phyloP scores from a whole-genome alignment of 306 rosid species.

The Calophaca sinica region DNA sequence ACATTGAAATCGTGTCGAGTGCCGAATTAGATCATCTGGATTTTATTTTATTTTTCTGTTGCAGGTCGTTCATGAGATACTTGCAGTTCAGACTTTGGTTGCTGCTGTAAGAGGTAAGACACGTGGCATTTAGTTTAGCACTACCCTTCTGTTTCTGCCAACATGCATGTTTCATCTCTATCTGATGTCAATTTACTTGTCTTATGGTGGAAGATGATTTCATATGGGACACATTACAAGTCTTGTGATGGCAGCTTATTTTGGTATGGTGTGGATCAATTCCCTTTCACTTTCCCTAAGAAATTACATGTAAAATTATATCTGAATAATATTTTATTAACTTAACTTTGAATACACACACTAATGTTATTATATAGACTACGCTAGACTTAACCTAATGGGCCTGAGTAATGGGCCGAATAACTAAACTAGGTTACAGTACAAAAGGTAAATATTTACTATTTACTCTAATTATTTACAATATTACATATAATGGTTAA shows the following conservation, averaged over 20 bases:
- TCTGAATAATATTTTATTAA: no score
- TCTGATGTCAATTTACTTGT: conserved; percentile 29
- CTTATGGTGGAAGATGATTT: conserved; percentile 6
- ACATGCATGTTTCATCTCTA: conserved; percentile 32
- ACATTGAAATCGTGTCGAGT: conserved; percentile 24
- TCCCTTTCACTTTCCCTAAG: no score
- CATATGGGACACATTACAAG: neutral
- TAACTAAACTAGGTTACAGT: no score
- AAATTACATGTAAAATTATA: no score
- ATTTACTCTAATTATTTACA: no score
- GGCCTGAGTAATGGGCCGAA: no score
- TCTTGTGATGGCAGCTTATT: neutral
- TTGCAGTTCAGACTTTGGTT: conserved; percentile 40
- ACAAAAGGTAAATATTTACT: no score
- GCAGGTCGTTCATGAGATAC: conserved; percentile 52
- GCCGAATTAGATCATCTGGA: conserved; percentile 29
- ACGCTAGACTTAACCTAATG: no score
- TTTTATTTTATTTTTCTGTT: conserved; percentile 21
- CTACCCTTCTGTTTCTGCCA: conserved; percentile 9
- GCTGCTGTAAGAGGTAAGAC: conserved; percentile 26
- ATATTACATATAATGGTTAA: no score
- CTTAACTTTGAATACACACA: no score
- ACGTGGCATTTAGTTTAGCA: conserved; percentile 32
- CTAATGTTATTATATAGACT: no score
- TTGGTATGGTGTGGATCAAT: no score